Base-by-base conservation (phyloP, 1,139 yeast genomes). In the Candida tetrigidarum region DNA sequence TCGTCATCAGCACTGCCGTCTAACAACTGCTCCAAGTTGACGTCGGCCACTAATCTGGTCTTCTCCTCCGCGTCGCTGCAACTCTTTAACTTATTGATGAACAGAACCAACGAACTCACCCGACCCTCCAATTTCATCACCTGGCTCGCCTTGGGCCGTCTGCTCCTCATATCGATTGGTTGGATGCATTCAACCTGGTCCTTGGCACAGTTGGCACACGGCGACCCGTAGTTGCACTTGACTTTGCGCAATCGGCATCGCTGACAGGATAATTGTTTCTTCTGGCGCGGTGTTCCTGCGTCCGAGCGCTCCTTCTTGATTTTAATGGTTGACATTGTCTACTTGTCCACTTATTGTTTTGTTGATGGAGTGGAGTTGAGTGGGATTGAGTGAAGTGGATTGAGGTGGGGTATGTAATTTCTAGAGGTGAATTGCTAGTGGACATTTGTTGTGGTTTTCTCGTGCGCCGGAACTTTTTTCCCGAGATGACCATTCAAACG, bases 181-280 rank as follows among this genome's bases (percentile, higher is more conserved):
- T 71, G 71, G 22, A 78, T 65, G 57, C 86, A 81, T 39, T 74
- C 78, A 11, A 72, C 65, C 3, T 69, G 67, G 5, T 73, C 64
- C 46, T 69, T 71, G 18, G 60, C 57, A 57, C 86, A 81, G 41
- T 70, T 70, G 19, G 71, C 63, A 53, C 86, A 81, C 0, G 86
- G 86, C 42, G 58, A 62, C 8, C 68, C 71, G 44, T 70, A 64
- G 53, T 78, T 74, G 57, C 86, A 81, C 57, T 77, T 78, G 51
- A 80, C 78, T 54, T 81, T 76, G 41, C 80, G 67, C n/a, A 64
- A 51, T 16, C 84, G 65, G 55, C 85, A 80, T 41, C 80, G 58
- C 53, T 72, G 74, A 55, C 84, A 80, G 40, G 71, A 64, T 37
- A 58, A 47, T 41, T 51, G 41, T 26, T 51, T 52, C 22, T 25